Evolutionary conservation across 2,329 filamentous ascomycete genomes (phyloP), one percentile per base, ranked within the genome.

Genomic region (Tolypocladium ovalisporum): DNA sequence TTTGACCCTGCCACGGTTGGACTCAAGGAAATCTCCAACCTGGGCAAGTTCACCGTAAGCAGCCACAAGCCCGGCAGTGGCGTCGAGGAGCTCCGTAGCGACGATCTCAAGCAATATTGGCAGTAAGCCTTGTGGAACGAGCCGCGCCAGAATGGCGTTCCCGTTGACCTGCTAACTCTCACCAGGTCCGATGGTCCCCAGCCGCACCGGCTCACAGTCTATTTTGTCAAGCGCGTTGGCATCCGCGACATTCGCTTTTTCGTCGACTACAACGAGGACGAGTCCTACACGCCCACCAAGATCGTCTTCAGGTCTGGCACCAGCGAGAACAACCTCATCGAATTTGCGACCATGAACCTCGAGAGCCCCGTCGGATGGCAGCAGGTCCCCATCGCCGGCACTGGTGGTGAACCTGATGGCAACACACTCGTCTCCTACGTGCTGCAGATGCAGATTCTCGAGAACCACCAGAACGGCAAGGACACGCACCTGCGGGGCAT

Each of bases 391-490:
- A 73, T 83, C 22, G 69, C 70, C 1, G 76, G 76, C 15, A 76
- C 76, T 0, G 81, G 80, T n/a, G 78, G 79, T 44, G 84, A 82
- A 52, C 79, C 78, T 53, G 85, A 84, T 66, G 87, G 81, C 44
- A 88, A 86, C 65, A 88, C 92, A 1, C 81, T 97, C 22, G 85
- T 92, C 59, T 91, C 89, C 19, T 96, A 93, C 75, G 84, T 97
- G 35, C 80, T 99, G 34, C 92, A 97, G 71, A 86, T 97, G 67
- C 86, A 89, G 63, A 87, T 99, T 54, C 82, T 93, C 55, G 94
- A 97, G 75, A 99, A 99, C 68, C 94, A 99, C 71, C 94, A 99
- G 74, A 99, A 99, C 70, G 94, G 94, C 62, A 99, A 99, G 71
- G 94, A 99, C 70, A 99, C 94, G n/a, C 94, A 99, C 76, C 81